Percentiles rank a stretch among this genome's conserved stretches.
Evolutionary conservation across 768 basidiomycete species (phyloP).

Genomic region (Saitozyma podzolica): DNA sequence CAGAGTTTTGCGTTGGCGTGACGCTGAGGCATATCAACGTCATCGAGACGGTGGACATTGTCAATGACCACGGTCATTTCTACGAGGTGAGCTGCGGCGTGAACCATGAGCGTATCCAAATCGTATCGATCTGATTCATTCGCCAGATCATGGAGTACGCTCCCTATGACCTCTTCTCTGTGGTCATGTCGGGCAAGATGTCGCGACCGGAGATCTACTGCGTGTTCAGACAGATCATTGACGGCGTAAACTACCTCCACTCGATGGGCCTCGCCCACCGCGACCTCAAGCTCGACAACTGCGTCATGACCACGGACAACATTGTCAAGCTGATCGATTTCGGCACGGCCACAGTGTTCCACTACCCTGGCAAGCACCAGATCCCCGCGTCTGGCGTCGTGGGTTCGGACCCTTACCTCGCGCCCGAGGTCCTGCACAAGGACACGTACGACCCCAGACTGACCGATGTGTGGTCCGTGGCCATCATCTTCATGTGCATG

Average conservation of each 20-base stretch:
- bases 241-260: conserved; percentile 96
- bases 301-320: conserved; percentile 94
- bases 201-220: conserved; percentile 97
- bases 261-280: conserved; percentile 96
- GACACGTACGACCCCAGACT: conserved; percentile 90
- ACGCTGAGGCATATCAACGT: conserved; percentile 87
- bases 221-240: conserved; percentile 97
- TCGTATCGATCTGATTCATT: conserved; percentile 5
- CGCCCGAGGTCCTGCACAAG: conserved; percentile 84
- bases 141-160: conserved; percentile 97
- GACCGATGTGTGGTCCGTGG: conserved; percentile 97
- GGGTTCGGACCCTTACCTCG: conserved; percentile 96
- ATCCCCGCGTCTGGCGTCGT: conserved; percentile 84
- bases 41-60: conserved; percentile 97
- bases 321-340: conserved; percentile 99
- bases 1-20: conserved; percentile 92
- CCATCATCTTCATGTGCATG: conserved; percentile 99
- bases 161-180: conserved; percentile 95
- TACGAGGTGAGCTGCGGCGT: conserved; percentile 75
- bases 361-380: conserved; percentile 87
- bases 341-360: conserved; percentile 99
- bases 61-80: conserved; percentile 94
- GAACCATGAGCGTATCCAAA: background rate
- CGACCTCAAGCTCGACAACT: conserved; percentile 98
- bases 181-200: conserved; percentile 99